These are phyloP conservation scores for Penicillium subrubescens DNA, from an alignment of 495 filamentous ascomycete species.

Conservation along the genomic window DNA sequence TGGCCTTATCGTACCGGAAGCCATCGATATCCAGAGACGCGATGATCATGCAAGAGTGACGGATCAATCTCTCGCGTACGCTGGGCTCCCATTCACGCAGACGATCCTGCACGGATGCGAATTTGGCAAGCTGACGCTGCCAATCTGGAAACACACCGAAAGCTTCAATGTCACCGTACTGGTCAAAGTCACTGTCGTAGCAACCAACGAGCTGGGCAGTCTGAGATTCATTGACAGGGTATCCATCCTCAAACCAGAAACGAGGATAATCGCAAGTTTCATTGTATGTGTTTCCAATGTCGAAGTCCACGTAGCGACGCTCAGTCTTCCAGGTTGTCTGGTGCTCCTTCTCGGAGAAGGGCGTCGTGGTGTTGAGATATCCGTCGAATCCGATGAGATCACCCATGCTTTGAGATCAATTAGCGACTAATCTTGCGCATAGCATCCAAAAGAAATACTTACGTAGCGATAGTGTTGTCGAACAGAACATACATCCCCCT, in stretches of 20 bases:
- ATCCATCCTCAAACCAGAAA: conserved; percentile 67
- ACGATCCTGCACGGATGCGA: conserved; percentile 74
- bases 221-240: conserved; percentile 48
- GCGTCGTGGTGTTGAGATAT: conserved; percentile 63
- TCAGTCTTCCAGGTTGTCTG: conserved; percentile 57
- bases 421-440: background rate
- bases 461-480: conserved; percentile 73
- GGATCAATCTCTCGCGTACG: conserved; percentile 59
- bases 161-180: conserved; percentile 68
- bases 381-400: conserved; percentile 71
- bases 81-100: conserved; percentile 68
- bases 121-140: conserved; percentile 69
- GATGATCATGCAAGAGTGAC: conserved; percentile 68
- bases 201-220: conserved; percentile 56
- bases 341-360: conserved; percentile 59
- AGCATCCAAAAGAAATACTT: conserved; percentile 27
- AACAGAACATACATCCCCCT: conserved; percentile 71
- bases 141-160: conserved; percentile 71
- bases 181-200: conserved; percentile 70
- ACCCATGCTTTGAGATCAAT: conserved; percentile 49
- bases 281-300: conserved; percentile 57
- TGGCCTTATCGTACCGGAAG: conserved; percentile 70
- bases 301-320: conserved; percentile 64
- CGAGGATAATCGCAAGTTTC: conserved; percentile 62
- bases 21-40: conserved; percentile 65